Evolutionary conservation across 371 early-diverging fungal species (phyloP).

Genomic region (Mucor indicus): DNA sequence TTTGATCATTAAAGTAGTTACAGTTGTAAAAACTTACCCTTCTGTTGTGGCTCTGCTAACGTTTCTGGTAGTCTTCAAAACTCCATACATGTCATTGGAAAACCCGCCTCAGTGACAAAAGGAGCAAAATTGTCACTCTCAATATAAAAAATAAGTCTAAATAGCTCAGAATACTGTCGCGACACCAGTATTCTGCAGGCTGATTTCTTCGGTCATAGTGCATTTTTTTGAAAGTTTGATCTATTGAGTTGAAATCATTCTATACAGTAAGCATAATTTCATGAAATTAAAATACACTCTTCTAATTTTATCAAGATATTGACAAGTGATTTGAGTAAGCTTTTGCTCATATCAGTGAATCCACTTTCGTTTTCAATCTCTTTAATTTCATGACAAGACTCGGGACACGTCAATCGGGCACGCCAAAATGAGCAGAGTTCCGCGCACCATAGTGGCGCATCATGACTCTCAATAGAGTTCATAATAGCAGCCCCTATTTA

Average conservation of each 20-base stretch:
- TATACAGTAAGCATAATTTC: slow-evolving; percentile 5
- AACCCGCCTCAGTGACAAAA: no score
- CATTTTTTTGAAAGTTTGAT: slow-evolving; percentile 9
- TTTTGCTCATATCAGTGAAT: slow-evolving; percentile 2
- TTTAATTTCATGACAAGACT: slow-evolving; percentile 11
- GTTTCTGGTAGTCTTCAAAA: slow-evolving; percentile 11
- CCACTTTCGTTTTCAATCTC: slow-evolving; percentile 12
- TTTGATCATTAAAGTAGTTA: slow-evolving; percentile 8
- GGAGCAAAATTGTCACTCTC: slow-evolving; percentile 1
- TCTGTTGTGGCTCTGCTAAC: slow-evolving; percentile 2
- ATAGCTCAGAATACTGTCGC: slow-evolving; percentile 6
- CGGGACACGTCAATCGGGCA: no score
- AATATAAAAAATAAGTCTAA: slow-evolving; percentile 1
- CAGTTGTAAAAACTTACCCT: slow-evolving; percentile 9
- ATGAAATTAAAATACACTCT: slow-evolving; percentile 2
- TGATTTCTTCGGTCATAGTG: slow-evolving; percentile 7
- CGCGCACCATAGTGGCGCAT: no score
- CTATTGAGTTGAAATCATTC: slow-evolving; percentile 11
- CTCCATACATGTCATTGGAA: no score
- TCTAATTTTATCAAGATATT: slow-evolving; percentile 7
- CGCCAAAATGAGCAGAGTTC: no score
- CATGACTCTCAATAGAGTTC: no score
- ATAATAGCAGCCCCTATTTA: no score
- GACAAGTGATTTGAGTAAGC: slow-evolving; percentile 2
- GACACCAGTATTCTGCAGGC: slow-evolving; percentile 7